phyloP scores from a whole-genome alignment of 352 stramenopile genomes.

The Globisporangium radiosum region DNA sequence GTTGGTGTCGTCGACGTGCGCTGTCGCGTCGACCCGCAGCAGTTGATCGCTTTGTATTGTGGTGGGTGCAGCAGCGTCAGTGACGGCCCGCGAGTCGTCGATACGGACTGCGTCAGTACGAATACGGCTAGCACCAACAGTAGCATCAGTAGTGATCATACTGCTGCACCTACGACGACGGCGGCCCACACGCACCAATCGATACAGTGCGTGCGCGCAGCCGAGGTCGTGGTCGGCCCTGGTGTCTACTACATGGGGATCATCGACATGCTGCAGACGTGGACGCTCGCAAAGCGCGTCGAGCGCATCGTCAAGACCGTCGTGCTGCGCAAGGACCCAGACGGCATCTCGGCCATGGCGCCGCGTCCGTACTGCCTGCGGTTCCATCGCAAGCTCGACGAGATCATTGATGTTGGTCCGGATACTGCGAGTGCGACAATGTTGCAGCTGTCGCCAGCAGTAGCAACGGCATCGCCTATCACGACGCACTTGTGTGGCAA shows the following conservation, averaged over 20 bases:
- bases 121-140: too few relatives aligned
- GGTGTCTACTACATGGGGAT: slow-evolving; percentile 85
- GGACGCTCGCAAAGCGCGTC: slow-evolving; percentile 59
- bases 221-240: slow-evolving; percentile 73
- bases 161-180: background rate
- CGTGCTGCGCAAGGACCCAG: slow-evolving; percentile 53
- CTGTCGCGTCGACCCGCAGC: slow-evolving; percentile 66
- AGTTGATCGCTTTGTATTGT: slow-evolving; percentile 1
- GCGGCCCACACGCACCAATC: slow-evolving; percentile 40
- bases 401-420: slow-evolving; percentile 65
- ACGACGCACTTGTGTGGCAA: too few relatives aligned
- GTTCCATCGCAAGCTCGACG: slow-evolving; percentile 66
- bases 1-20: slow-evolving; percentile 73
- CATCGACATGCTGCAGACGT: slow-evolving; percentile 86
- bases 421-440: slow-evolving; percentile 18
- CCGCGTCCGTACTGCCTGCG: slow-evolving; percentile 57
- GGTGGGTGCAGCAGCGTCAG: too few relatives aligned
- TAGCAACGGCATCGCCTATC: too few relatives aligned
- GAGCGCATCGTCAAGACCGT: slow-evolving; percentile 73
- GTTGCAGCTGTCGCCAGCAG: too few relatives aligned
- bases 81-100: too few relatives aligned
- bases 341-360: slow-evolving; percentile 73
- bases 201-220: slow-evolving; percentile 48
- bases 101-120: too few relatives aligned
- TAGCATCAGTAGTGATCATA: too few relatives aligned